Base-by-base conservation (phyloP, 1,284 basidiomycete species). In the Thelephora terrestris region DNA sequence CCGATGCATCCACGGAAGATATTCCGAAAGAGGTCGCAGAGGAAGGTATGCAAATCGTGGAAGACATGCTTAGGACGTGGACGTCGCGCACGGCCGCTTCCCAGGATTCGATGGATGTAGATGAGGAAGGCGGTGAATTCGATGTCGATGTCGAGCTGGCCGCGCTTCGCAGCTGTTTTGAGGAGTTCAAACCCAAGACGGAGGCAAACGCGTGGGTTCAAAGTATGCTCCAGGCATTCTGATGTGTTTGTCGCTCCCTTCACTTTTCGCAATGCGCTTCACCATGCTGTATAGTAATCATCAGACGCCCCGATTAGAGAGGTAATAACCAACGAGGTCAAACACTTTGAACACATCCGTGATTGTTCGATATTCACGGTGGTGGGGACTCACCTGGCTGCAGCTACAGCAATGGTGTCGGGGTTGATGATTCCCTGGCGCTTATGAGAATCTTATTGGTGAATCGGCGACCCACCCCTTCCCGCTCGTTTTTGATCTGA, bases 61-160 rank as follows among this genome's bases (percentile, higher is more conserved):
- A 93, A 58, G 75, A 86, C 27, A 76, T 98, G 56, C 75, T 98
- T 43, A 70, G 71, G 23, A 68, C 74, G n/a, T 95, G 92, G 88
- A 75, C 79, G 2, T 64, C 71, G 6, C 59, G 64, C 16, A 59
- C 65, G 0, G 53, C 65, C 4, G 57, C 57, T 4, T 55, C 54
- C 23, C 55, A 56, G 12, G 71, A 71, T 24, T 73, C 65, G 10
- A 81, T 79, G 45, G 81, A 82, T 48, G 62, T 80, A 38, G 70
- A 68, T 38, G 71, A 71, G 9, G 71, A 69, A 43, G 73, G 72
- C 32, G 66, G 66, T 16, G 59, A 56, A 10, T 54, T 55, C 12
- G 64, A 64, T 40, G 61, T 70, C 1, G 81, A 82, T 49, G 71
- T 65, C 6, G 79, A 94, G 61, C 61, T 95, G 9, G 73, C 73